Conservation (phyloP, 306 rosid species). For the Notholithocarpus densiflorus region DNA sequence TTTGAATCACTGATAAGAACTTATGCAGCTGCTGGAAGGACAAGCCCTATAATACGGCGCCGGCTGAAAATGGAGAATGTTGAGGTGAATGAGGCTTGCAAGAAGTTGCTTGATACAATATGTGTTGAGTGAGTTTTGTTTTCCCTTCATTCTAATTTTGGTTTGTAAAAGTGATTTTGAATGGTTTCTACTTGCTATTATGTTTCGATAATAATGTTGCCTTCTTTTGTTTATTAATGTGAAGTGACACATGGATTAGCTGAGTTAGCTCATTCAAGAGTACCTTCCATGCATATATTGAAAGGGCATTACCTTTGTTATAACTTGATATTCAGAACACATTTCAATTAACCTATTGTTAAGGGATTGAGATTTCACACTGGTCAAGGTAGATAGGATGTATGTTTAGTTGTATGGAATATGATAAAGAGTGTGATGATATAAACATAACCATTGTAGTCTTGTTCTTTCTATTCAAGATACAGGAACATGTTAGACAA, state of each 20-base stretch:
- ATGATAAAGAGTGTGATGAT: background rate
- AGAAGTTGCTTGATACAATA: slow-evolving; percentile 64
- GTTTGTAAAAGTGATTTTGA: slow-evolving; percentile 25
- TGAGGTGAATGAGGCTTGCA: slow-evolving; percentile 52
- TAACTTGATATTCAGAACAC: background rate
- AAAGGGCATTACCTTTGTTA: background rate
- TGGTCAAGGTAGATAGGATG: background rate
- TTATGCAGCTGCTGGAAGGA: slow-evolving; percentile 72
- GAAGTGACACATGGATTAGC: slow-evolving; percentile 5
- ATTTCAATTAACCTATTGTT: background rate
- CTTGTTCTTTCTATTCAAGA: background rate
- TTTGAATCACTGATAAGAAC: slow-evolving; percentile 82
- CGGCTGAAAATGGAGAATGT: slow-evolving; percentile 85
- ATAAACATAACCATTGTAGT: background rate
- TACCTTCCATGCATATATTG: background rate
- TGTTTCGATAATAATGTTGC: slow-evolving; percentile 26
- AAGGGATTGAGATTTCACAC: background rate
- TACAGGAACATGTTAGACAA: background rate
- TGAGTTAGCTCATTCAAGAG: background rate
- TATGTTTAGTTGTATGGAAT: background rate
- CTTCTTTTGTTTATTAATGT: slow-evolving; percentile 16
- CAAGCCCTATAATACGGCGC: slow-evolving; percentile 45
- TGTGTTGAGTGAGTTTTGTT: slow-evolving; percentile 49
- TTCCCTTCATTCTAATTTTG: slow-evolving; percentile 4
- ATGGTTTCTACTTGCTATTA: slow-evolving; percentile 23